phyloP scores from a whole-genome alignment of 2,329 filamentous ascomycete genomes.

The Neofusicoccum parvum region DNA sequence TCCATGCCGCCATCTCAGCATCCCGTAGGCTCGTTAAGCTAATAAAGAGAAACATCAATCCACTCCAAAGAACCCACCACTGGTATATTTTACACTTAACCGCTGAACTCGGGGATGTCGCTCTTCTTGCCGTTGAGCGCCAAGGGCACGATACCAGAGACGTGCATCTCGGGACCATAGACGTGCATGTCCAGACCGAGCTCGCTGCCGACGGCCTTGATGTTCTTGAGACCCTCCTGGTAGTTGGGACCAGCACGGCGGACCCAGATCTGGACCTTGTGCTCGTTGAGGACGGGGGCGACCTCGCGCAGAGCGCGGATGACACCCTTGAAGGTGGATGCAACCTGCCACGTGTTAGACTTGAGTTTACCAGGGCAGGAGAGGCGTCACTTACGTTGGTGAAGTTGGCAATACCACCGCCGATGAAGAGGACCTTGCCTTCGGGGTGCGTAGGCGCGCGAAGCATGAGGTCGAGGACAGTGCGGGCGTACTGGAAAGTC shows the following conservation, averaged over 20 bases:
- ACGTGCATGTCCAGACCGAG: constrained; percentile 95
- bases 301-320: constrained; percentile 94
- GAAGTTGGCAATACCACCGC: constrained; percentile 99
- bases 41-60: constrained; percentile 14
- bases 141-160: constrained; percentile 93
- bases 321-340: constrained; percentile 99
- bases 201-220: constrained; percentile 94
- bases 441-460: constrained; percentile 81
- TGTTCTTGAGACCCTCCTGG: constrained; percentile 99
- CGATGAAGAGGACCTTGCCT: constrained; percentile 99
- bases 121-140: constrained; percentile 69
- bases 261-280: constrained; percentile 99
- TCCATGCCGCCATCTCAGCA: constrained; percentile 12
- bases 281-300: constrained; percentile 81
- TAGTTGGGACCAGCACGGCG: constrained; percentile 91
- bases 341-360: constrained; percentile 53
- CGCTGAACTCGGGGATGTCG: constrained; percentile 64
- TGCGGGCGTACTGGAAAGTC: constrained; percentile 98
- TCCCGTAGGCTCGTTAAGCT: constrained; percentile 15
- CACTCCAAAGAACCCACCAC: neutral
- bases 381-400: constrained; percentile 70
- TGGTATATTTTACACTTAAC: constrained; percentile 35
- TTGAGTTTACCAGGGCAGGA: neutral
- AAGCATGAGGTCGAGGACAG: constrained; percentile 96
- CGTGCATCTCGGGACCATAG: constrained; percentile 79